Percentiles rank a stretch among this genome's conserved stretches.
Evolutionary conservation across 2,329 filamentous ascomycete genomes (phyloP).

Genomic region (Cytospora paraplurivora): DNA sequence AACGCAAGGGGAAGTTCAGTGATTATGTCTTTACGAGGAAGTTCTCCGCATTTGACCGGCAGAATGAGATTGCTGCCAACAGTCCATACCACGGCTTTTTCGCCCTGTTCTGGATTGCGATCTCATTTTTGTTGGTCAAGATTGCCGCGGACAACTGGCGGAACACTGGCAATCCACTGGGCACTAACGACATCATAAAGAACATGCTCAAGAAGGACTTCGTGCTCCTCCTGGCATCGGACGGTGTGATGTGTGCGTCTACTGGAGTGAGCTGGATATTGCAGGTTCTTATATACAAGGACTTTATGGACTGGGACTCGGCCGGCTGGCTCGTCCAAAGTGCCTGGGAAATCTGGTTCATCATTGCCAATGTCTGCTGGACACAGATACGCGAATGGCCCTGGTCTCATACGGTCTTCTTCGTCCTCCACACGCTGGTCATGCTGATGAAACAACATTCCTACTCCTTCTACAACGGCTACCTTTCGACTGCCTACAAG

Average conservation of each 20-base stretch:
- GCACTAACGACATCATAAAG: conserved; percentile 70
- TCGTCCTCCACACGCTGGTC: conserved; percentile 71
- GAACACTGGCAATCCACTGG: conserved; percentile 67
- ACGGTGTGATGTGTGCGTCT: conserved; percentile 68
- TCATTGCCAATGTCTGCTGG: conserved; percentile 63
- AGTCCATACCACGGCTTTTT: conserved; percentile 80
- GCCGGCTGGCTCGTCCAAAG: conserved; percentile 75
- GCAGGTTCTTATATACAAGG: conserved; percentile 61
- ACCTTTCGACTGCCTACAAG: conserved; percentile 64
- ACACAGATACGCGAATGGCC: conserved; percentile 75
- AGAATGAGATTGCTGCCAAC: conserved; percentile 64
- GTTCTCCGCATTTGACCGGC: conserved; percentile 74
- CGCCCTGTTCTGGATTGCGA: conserved; percentile 74
- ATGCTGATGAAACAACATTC: conserved; percentile 86
- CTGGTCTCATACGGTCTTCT: conserved; percentile 81
- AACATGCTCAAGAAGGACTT: conserved; percentile 64
- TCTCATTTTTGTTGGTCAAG: conserved; percentile 66
- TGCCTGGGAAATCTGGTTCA: conserved; percentile 69
- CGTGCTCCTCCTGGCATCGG: conserved; percentile 60
- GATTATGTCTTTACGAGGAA: conserved; percentile 71
- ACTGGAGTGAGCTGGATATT: conserved; percentile 68
- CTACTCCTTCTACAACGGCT: conserved; percentile 78
- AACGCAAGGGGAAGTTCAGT: conserved; percentile 41
- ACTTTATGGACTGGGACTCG: conserved; percentile 67
- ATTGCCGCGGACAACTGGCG: conserved; percentile 70